Conservation (phyloP, 306 rosid genomes). For the Corylus americana region DNA sequence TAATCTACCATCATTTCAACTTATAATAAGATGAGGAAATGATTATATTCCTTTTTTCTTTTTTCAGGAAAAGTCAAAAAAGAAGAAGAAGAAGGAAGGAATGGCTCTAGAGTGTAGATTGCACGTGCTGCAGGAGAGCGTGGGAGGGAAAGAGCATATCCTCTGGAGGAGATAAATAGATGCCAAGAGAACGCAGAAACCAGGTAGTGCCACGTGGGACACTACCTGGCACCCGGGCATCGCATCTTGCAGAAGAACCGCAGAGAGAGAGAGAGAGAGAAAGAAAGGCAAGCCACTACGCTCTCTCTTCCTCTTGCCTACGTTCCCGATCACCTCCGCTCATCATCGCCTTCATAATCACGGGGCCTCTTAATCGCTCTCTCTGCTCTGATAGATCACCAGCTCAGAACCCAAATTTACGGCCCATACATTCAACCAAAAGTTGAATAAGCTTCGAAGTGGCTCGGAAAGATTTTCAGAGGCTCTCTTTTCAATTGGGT, state of each 20-base stretch:
- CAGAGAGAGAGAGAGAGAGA: not conserved
- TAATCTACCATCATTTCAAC: too few relatives aligned
- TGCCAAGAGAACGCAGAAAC: slow-evolving; percentile 53
- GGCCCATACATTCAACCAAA: slow-evolving; percentile 8
- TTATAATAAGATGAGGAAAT: too few relatives aligned
- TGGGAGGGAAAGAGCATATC: slow-evolving; percentile 50
- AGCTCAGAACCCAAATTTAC: slow-evolving; percentile 4
- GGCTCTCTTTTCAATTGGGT: slow-evolving; percentile 25
- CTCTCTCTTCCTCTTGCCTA: slow-evolving; percentile 32
- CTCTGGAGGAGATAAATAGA: slow-evolving; percentile 55
- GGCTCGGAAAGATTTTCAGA: slow-evolving; percentile 13
- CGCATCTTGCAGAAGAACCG: slow-evolving; percentile 50
- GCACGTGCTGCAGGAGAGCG: slow-evolving; percentile 19
- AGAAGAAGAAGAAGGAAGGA: too few relatives aligned
- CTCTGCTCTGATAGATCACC: slow-evolving; percentile 23
- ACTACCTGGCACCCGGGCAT: slow-evolving; percentile 75
- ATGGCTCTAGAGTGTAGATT: too few relatives aligned
- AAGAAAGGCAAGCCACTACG: not conserved
- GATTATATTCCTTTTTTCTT: too few relatives aligned
- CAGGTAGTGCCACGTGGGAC: slow-evolving; percentile 75
- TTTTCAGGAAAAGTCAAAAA: not conserved
- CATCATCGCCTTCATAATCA: slow-evolving; percentile 22
- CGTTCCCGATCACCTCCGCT: slow-evolving; percentile 38
- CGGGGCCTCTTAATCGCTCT: not conserved
- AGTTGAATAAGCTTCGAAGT: slow-evolving; percentile 11